A percentile compares a stretch with the other conserved stretches of the same genome.
Evolutionary conservation across 495 filamentous ascomycete genomes (phyloP).

Genomic region (Penicillium daleae): DNA sequence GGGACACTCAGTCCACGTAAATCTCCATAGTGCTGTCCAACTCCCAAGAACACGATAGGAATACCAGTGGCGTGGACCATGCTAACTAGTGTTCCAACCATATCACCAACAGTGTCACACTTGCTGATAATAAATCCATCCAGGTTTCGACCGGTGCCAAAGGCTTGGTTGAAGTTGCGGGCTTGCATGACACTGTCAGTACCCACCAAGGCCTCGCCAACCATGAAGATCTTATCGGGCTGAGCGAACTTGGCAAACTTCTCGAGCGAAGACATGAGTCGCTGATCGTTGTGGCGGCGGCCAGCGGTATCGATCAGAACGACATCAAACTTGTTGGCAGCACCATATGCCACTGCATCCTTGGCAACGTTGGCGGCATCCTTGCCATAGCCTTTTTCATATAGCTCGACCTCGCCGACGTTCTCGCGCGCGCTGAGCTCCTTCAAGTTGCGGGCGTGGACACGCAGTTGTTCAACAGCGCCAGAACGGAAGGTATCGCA

Average conservation of each 20-base stretch:
- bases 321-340: constrained; percentile 79
- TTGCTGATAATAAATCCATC: constrained; percentile 99
- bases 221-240: constrained; percentile 98
- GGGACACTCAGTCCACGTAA: constrained; percentile 89
- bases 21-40: constrained; percentile 97
- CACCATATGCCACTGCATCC: constrained; percentile 83
- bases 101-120: constrained; percentile 97
- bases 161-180: constrained; percentile 90
- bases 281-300: constrained; percentile 90
- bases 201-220: constrained; percentile 94
- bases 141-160: constrained; percentile 75
- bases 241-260: constrained; percentile 96
- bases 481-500: constrained; percentile 98
- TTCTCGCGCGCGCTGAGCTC: constrained; percentile 82
- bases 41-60: constrained; percentile 90
- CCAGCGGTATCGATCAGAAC: constrained; percentile 97
- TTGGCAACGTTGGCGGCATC: constrained; percentile 94
- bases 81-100: constrained; percentile 95
- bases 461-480: constrained; percentile 93
- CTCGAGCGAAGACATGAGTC: constrained; percentile 92
- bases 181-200: constrained; percentile 95
- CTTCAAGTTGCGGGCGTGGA: constrained; percentile 88
- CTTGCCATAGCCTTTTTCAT: constrained; percentile 96
- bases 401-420: constrained; percentile 79
- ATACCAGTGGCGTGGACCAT: constrained; percentile 98